Percentiles rank a stretch among this genome's conserved stretches.
phyloP scores from a whole-genome alignment of 192 early-diverging fungal species.

The Entomortierella parvispora region DNA sequence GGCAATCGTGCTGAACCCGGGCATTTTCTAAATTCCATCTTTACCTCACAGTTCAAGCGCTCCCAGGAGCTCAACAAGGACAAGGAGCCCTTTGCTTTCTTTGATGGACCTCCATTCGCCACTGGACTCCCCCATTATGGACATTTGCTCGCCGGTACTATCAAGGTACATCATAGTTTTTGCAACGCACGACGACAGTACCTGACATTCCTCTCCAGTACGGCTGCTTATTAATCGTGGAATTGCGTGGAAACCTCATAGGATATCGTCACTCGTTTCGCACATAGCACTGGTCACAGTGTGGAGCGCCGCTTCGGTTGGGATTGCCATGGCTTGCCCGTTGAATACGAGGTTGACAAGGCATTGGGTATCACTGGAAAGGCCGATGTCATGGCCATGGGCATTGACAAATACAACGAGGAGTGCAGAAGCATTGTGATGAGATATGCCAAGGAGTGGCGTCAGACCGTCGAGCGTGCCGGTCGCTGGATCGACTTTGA shows the following conservation, averaged over 20 bases:
- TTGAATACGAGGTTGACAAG: conserved; percentile 98
- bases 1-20: neutral
- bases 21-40: neutral
- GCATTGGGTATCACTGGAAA: conserved; percentile 86
- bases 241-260: conserved; percentile 27
- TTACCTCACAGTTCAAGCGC: conserved; percentile 33
- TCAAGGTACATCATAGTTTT: conserved; percentile 75
- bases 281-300: conserved; percentile 93
- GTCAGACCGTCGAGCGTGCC: conserved; percentile 91
- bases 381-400: conserved; percentile 91
- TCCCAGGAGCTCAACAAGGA: conserved; percentile 93
- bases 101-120: conserved; percentile 98
- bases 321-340: conserved; percentile 90
- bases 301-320: conserved; percentile 98
- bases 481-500: conserved; percentile 99
- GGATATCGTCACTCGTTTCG: conserved; percentile 98
- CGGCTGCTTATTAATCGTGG: neutral
- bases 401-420: conserved; percentile 96
- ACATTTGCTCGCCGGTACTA: conserved; percentile 97
- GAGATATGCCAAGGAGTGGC: conserved; percentile 94
- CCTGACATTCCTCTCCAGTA: neutral
- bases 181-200: neutral
- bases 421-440: conserved; percentile 98
- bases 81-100: conserved; percentile 90
- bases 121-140: conserved; percentile 99